Evolutionary conservation across 495 filamentous ascomycete species (phyloP), one percentile per base, ranked within the genome.

Genomic region (Paragyromitra xinjiangensis): DNA sequence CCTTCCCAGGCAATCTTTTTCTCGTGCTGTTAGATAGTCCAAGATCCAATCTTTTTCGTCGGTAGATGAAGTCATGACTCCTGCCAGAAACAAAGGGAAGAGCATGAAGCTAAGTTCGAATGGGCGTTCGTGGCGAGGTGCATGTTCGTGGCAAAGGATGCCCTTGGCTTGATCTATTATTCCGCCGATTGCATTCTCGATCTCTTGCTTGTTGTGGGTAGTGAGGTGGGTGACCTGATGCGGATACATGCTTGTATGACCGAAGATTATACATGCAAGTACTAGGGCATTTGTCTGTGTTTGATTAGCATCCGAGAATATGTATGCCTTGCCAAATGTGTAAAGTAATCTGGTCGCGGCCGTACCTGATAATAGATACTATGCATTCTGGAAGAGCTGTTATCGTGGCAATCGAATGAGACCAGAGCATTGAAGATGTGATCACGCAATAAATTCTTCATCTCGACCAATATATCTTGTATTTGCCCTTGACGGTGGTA

Each of bases 41-140:
- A 89, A 83, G 14, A 87, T 87, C 84, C 85, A 84, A 78, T 83
- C 84, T 80, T 89, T 89, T 11, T 86, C 83, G 0, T 84, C 84
- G n/a, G 82, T 82, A 16, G 84, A 83, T 9, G 81, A 77, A 0
- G 86, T 81, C 0, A 86, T 86, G 45, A 86, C 84, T 7, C 89
- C 89, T 0, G 88, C 86, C 40, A 91, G 84, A 79, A 90, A 90
- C 0, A 90, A 77, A 0, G 89, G 88, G 79, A 91, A 90, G 1
- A 88, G 84, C 58, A 88, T 77, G 65, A 88, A 87, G 44, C 85
- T 84, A 11, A 83, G 85, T 63, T 87, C 85, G 16, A 83, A 65
- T 34, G 50, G 40, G 40, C 9, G 61, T 59, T 77, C 40, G 26
- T 66, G 62, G 19, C 68, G 42, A 81, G 81, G 12, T 1, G 68